Conservation (phyloP, 2,329 filamentous ascomycete genomes). For the Colletotrichum limetticola region DNA sequence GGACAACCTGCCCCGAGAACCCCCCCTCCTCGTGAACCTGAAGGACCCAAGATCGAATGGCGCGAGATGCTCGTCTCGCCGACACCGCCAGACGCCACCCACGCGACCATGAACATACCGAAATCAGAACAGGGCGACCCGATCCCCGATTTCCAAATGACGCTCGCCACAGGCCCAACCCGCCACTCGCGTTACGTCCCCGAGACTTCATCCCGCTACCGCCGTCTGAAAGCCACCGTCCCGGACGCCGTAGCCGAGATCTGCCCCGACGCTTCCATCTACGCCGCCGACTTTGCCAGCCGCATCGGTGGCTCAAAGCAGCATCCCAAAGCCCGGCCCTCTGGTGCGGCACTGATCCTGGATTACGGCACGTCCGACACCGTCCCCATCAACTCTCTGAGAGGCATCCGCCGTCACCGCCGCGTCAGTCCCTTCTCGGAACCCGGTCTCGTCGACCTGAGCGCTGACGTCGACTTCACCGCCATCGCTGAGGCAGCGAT, state of each 20-base stretch:
- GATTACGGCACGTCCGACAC: conserved; percentile 87
- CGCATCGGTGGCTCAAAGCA: conserved; percentile 79
- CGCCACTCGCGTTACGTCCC: conserved; percentile 89
- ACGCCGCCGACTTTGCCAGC: conserved; percentile 82
- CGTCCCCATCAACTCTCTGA: conserved; percentile 88
- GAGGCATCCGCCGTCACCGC: conserved; percentile 84
- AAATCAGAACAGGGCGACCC: conserved; percentile 60
- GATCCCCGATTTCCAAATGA: conserved; percentile 87
- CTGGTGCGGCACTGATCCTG: conserved; percentile 91
- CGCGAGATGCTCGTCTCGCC: conserved; percentile 83
- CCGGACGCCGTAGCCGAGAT: conserved; percentile 84
- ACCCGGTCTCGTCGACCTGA: conserved; percentile 87
- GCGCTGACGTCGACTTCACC: conserved; percentile 92
- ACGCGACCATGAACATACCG: conserved; percentile 64
- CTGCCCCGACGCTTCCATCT: conserved; percentile 86
- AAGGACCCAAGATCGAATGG: conserved; percentile 69
- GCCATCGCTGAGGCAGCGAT: conserved; percentile 86
- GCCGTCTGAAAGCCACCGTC: conserved; percentile 70
- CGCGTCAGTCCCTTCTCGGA: conserved; percentile 81
- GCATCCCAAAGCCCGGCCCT: conserved; percentile 69
- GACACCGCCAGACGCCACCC: conserved; percentile 65
- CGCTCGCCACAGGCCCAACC: conserved; percentile 78
- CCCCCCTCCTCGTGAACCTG: conserved; percentile 56
- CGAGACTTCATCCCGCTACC: conserved; percentile 82
- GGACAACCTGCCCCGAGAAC: conserved; percentile 46